phyloP scores from a whole-genome alignment of 2,329 filamentous ascomycete genomes.

The Chalaropsis thielavioides region DNA sequence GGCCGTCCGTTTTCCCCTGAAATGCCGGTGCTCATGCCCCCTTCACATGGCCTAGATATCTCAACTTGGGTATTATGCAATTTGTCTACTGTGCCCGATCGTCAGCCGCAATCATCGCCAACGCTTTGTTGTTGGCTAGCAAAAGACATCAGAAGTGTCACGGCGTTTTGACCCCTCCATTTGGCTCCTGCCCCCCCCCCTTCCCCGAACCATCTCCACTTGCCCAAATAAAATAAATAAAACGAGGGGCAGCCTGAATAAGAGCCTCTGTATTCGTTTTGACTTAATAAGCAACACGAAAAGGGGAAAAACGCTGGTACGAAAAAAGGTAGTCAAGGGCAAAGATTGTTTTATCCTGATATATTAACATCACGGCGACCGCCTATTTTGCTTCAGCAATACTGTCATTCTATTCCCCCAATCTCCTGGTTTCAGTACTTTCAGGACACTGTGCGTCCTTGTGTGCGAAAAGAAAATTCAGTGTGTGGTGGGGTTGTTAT shows the following conservation, averaged over 20 bases:
- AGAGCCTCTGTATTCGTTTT: neutral
- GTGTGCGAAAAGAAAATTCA: constrained; percentile 3
- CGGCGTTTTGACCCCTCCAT: constrained; percentile 8
- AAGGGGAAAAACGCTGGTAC: neutral
- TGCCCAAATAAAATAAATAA: neutral
- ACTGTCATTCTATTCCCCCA: neutral
- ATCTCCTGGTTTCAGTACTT: neutral
- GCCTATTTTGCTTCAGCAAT: neutral
- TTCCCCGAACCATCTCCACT: neutral
- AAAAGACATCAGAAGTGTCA: neutral
- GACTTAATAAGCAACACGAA: neutral
- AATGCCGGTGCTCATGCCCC: neutral
- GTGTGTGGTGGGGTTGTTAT: constrained; percentile 17
- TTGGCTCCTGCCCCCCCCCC: neutral
- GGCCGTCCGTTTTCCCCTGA: neutral
- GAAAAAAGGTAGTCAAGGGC: neutral
- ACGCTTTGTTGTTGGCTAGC: neutral
- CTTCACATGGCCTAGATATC: neutral
- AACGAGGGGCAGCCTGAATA: neutral
- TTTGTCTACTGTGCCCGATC: neutral
- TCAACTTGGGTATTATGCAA: neutral
- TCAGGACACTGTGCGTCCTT: neutral
- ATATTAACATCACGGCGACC: neutral
- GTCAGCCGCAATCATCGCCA: neutral
- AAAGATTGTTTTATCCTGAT: neutral